Conservation (phyloP, 371 early-diverging fungal species). For the Capniomyces stellatus region DNA sequence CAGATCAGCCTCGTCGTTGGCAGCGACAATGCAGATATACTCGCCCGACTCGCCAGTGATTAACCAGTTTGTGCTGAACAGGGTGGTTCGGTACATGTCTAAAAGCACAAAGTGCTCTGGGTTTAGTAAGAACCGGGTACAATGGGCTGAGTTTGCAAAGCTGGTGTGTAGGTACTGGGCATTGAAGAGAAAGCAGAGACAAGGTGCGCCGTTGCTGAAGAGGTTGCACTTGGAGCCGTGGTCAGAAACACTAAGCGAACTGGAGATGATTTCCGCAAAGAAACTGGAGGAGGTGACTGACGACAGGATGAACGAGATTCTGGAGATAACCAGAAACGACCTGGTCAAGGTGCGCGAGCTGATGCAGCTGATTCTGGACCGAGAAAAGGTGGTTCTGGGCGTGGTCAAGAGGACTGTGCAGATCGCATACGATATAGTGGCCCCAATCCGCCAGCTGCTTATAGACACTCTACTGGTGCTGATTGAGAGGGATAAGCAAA, state of each 20-base stretch:
- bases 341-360: slow-evolving; percentile 73
- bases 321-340: slow-evolving; percentile 55
- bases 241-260: slow-evolving; percentile 50
- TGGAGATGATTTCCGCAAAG: too few species aligned
- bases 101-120: slow-evolving; percentile 31
- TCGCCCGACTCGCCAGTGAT: slow-evolving; percentile 29
- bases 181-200: slow-evolving; percentile 64
- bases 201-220: slow-evolving; percentile 84
- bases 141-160: slow-evolving; percentile 14
- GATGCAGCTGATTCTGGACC: slow-evolving; percentile 64
- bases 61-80: slow-evolving; percentile 15
- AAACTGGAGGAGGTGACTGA: slow-evolving; percentile 61
- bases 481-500: slow-evolving; percentile 24
- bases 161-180: slow-evolving; percentile 82
- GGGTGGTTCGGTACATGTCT: slow-evolving; percentile 23
- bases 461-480: slow-evolving; percentile 37
- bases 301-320: slow-evolving; percentile 35
- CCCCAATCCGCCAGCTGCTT: slow-evolving; percentile 49
- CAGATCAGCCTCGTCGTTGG: not conserved
- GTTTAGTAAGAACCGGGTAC: not conserved
- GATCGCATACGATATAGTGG: slow-evolving; percentile 43
- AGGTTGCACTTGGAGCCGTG: slow-evolving; percentile 93
- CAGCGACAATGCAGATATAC: slow-evolving; percentile 36
- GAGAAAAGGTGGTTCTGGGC: slow-evolving; percentile 70
- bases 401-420: slow-evolving; percentile 36